Evolutionary conservation across 768 basidiomycete species (phyloP).

Genomic region (Auricularia heimuer): DNA sequence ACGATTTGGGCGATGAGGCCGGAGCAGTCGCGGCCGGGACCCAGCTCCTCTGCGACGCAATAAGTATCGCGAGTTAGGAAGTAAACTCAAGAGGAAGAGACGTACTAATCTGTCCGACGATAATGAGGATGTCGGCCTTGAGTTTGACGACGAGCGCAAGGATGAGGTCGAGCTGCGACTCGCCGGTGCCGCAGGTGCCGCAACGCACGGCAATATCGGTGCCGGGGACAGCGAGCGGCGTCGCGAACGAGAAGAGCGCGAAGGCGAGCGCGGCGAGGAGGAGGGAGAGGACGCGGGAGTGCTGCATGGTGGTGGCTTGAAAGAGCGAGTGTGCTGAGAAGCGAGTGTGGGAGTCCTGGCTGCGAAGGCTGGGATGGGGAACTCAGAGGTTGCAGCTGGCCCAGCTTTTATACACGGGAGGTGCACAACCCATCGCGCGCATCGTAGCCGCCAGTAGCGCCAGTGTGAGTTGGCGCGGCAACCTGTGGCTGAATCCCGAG

Average conservation of each 20-base stretch:
- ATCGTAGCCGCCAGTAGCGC: neutral
- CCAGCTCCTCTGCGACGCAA: neutral
- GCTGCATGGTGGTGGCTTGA: neutral
- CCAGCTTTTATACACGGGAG: neutral
- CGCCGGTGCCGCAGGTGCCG: neutral
- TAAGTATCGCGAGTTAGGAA: neutral
- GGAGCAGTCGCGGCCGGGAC: neutral
- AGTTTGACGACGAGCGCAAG: neutral
- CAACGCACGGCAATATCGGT: neutral
- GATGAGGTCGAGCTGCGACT: neutral
- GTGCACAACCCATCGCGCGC: neutral
- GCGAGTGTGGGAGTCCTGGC: neutral
- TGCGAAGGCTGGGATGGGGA: neutral
- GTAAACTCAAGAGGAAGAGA: neutral
- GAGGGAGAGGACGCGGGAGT: conserved; percentile 1
- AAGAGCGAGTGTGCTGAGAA: neutral
- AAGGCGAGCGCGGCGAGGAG: neutral
- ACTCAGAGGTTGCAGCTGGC: neutral
- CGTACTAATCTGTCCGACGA: neutral
- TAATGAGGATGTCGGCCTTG: neutral
- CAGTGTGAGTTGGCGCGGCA: neutral
- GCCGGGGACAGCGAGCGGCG: neutral
- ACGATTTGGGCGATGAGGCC: neutral
- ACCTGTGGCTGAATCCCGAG: neutral
- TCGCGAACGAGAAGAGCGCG: neutral